Evolutionary conservation across 2,329 filamentous ascomycete genomes (phyloP).

Genomic region (Epichloe sylvatica): DNA sequence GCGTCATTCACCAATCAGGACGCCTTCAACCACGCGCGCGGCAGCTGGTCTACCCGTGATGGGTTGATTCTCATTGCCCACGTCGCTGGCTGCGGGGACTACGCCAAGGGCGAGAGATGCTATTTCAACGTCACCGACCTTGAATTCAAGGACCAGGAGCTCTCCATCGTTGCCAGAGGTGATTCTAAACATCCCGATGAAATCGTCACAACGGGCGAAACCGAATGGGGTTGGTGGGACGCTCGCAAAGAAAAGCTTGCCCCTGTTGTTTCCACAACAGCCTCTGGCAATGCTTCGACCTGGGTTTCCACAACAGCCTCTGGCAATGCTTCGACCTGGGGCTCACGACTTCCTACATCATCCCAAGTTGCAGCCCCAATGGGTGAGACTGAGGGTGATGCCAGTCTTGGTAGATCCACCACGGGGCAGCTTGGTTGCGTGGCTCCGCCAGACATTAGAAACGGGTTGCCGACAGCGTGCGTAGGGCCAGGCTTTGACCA

Average conservation of each 20-base stretch:
- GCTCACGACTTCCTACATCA: not conserved
- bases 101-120: conserved; percentile 15
- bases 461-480: conserved; percentile 4
- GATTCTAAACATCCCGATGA: conserved; percentile 11
- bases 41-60: conserved; percentile 10
- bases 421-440: not conserved
- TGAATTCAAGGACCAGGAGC: conserved; percentile 6
- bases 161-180: conserved; percentile 10
- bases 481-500: conserved; percentile 4
- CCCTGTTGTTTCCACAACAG: not conserved
- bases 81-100: conserved; percentile 13
- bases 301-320: not conserved
- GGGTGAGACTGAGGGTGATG: too few species aligned
- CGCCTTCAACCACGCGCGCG: conserved; percentile 11
- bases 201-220: conserved; percentile 10
- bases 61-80: conserved; percentile 16
- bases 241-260: conserved; percentile 3
- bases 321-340: not conserved
- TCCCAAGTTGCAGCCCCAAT: not conserved
- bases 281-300: not conserved
- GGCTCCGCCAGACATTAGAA: not conserved
- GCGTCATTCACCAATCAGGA: conserved; percentile 10
- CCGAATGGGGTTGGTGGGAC: conserved; percentile 15
- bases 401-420: too few species aligned
- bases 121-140: conserved; percentile 15